These are phyloP conservation scores for Suillus placidus DNA, from an alignment of 768 basidiomycete genomes.

Conservation along the genomic window DNA sequence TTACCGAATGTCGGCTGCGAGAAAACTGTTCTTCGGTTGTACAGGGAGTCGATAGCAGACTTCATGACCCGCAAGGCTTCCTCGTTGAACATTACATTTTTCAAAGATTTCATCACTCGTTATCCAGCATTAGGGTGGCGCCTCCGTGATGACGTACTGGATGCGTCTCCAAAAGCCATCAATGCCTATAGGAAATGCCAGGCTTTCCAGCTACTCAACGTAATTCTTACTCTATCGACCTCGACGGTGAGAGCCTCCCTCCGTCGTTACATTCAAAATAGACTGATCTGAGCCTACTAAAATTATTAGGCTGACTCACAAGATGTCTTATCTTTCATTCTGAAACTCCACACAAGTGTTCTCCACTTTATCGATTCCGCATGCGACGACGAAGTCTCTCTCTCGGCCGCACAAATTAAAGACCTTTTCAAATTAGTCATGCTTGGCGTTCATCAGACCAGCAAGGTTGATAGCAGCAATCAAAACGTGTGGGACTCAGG, in stretches of 20 bases:
- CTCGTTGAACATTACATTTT: constrained; percentile 68
- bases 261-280: neutral
- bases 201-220: constrained; percentile 69
- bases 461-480: constrained; percentile 40
- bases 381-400: constrained; percentile 45
- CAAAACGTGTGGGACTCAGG: constrained; percentile 59
- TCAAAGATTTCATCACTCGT: constrained; percentile 75
- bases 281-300: constrained; percentile 10
- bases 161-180: constrained; percentile 57
- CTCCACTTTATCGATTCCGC: constrained; percentile 50
- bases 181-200: constrained; percentile 81
- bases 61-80: constrained; percentile 84
- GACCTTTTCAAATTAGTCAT: constrained; percentile 76
- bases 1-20: constrained; percentile 41
- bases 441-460: constrained; percentile 63
- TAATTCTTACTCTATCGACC: constrained; percentile 59
- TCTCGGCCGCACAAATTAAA: constrained; percentile 71
- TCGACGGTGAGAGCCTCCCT: constrained; percentile 42
- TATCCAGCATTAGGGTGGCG: constrained; percentile 67
- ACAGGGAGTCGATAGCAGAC: constrained; percentile 69
- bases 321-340: constrained; percentile 51
- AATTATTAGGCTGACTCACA: constrained; percentile 34
- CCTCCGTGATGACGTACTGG: constrained; percentile 61
- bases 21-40: constrained; percentile 52
- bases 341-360: constrained; percentile 55